These are phyloP conservation scores for Eucalyptus tenuipes DNA, from an alignment of 345 rosid species.

Conservation along the genomic window DNA sequence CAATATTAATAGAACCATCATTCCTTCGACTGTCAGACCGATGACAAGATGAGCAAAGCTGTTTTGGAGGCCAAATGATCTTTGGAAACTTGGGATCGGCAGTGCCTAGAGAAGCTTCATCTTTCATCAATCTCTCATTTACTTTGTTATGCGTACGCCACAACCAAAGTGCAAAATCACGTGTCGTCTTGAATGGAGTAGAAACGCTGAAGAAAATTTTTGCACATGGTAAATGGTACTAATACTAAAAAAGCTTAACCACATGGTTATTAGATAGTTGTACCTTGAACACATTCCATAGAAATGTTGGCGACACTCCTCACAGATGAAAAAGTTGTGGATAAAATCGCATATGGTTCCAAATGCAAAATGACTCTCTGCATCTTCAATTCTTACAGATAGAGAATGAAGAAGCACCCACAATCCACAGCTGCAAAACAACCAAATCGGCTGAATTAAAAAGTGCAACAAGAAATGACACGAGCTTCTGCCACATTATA, in stretches of 20 bases:
- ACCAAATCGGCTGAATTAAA: not conserved
- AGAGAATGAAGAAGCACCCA: conserved; percentile 97
- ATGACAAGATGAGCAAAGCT: conserved; percentile 74
- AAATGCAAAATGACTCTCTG: conserved; percentile 84
- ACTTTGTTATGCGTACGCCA: conserved; percentile 92
- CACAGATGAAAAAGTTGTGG: conserved; percentile 81
- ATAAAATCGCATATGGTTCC: conserved; percentile 72
- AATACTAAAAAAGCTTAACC: not conserved
- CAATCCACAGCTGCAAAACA: conserved; percentile 73
- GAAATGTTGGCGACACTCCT: conserved; percentile 95
- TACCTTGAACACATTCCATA: conserved; percentile 87
- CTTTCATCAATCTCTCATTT: conserved; percentile 67
- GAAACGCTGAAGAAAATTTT: conserved; percentile 35
- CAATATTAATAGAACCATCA: conserved; percentile 8
- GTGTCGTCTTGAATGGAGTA: conserved; percentile 56
- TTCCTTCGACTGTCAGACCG: conserved; percentile 12
- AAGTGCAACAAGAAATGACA: not conserved
- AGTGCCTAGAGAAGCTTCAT: conserved; percentile 67
- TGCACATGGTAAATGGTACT: not conserved
- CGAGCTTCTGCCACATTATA: not conserved
- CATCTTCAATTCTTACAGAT: conserved; percentile 76
- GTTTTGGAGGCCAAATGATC: conserved; percentile 85
- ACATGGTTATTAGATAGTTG: not conserved
- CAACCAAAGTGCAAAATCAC: conserved; percentile 78
- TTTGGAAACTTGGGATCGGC: conserved; percentile 91